These are phyloP conservation scores for Solidago caesia DNA, from an alignment of 129 eudicot genomes.

Conservation along the genomic window DNA sequence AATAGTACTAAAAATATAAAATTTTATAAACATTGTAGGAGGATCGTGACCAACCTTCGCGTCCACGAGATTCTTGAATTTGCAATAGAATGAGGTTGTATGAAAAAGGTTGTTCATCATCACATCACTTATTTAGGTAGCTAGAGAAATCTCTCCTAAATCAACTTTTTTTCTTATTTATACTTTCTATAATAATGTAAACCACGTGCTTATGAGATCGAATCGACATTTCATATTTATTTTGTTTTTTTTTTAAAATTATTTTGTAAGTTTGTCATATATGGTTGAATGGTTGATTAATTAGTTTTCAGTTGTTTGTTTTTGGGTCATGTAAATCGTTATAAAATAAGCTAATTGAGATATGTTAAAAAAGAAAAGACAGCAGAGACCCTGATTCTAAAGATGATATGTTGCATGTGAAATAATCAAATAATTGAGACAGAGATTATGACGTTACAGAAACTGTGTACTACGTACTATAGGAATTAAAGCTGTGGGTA, in stretches of 20 bases:
- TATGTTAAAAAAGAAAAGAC: neutral
- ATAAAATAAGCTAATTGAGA: neutral
- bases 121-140: too few species aligned
- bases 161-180: too few species aligned
- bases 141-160: too few species aligned
- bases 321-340: neutral
- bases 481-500: conserved; percentile 23
- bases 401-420: conserved; percentile 27
- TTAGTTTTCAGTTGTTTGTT: neutral
- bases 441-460: conserved; percentile 14
- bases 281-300: too few species aligned
- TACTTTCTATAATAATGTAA: neutral
- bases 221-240: neutral
- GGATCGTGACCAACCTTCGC: too few species aligned
- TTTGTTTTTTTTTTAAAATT: neutral
- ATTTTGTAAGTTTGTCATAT: too few species aligned
- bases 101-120: too few species aligned
- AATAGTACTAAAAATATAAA: too few species aligned
- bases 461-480: neutral
- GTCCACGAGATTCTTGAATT: too few species aligned
- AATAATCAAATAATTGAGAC: conserved; percentile 22
- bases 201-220: neutral
- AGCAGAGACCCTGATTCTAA: conserved; percentile 7
- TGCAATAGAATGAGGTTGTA: too few species aligned
- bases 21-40: too few species aligned